Percentiles rank a stretch among this genome's conserved stretches.
Conservation (phyloP, 1,139 yeast genomes). For the Diutina neorugosa region DNA sequence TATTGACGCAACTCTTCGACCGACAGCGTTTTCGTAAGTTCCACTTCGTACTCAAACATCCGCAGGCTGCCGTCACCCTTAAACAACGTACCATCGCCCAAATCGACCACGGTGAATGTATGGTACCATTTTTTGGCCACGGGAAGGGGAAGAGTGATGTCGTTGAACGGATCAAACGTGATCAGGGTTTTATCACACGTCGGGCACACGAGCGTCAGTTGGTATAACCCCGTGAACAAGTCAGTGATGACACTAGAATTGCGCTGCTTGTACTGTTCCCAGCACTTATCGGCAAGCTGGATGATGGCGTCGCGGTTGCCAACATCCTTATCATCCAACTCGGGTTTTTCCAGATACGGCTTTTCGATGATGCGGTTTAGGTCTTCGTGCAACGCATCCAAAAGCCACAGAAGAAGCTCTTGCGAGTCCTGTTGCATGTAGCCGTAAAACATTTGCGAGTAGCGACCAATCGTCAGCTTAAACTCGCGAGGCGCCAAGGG, state of each 20-base stretch:
- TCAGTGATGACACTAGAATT: constrained; percentile 83
- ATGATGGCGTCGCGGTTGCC: constrained; percentile 42
- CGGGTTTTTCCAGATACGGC: constrained; percentile 87
- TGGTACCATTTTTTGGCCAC: constrained; percentile 65
- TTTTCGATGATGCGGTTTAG: constrained; percentile 70
- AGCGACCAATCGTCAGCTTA: constrained; percentile 68
- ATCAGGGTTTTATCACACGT: constrained; percentile 69
- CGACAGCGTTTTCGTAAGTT: constrained; percentile 50
- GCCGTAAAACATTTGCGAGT: constrained; percentile 74
- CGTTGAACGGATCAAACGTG: constrained; percentile 92
- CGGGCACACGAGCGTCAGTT: constrained; percentile 84
- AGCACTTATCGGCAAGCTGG: constrained; percentile 59
- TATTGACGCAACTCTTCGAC: constrained; percentile 46
- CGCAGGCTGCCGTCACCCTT: constrained; percentile 17
- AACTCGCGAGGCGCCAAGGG: constrained; percentile 51
- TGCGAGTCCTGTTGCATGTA: constrained; percentile 94
- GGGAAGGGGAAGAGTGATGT: constrained; percentile 82
- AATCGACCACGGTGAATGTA: constrained; percentile 50
- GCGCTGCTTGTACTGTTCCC: constrained; percentile 70
- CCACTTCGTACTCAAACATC: constrained; percentile 47
- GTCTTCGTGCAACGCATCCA: constrained; percentile 93
- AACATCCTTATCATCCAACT: constrained; percentile 49
- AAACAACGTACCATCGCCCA: constrained; percentile 19
- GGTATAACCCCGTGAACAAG: constrained; percentile 80
- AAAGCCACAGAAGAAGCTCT: constrained; percentile 78